A percentile compares a stretch with the other conserved stretches of the same genome.
Evolutionary conservation across 192 early-diverging fungal species (phyloP).

Genomic region (Linnemannia exigua): DNA sequence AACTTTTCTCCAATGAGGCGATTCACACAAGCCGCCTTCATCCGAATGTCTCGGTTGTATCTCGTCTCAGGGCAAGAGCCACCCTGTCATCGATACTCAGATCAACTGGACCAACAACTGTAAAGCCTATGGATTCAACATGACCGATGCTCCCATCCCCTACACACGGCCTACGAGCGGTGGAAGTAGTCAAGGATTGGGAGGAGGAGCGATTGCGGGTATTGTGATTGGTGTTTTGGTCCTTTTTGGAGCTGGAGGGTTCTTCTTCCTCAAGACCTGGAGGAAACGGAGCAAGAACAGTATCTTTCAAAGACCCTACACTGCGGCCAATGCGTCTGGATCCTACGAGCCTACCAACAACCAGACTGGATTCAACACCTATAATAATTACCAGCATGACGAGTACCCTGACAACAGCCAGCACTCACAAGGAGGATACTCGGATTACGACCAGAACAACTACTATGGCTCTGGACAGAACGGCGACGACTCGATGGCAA

Average conservation of each 20-base stretch:
- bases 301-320: constrained; percentile 46
- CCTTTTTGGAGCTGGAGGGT: constrained; percentile 7
- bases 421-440: not conserved
- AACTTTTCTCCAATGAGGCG: constrained; percentile 3
- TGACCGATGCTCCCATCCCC: constrained; percentile 27
- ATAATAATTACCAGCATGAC: constrained; percentile 33
- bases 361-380: constrained; percentile 33
- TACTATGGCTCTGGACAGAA: constrained; percentile 44
- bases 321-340: constrained; percentile 19
- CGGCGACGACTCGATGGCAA: constrained; percentile 35
- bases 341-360: constrained; percentile 8
- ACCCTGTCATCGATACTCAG: constrained; percentile 31
- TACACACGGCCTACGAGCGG: constrained; percentile 28
- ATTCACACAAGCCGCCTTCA: not conserved
- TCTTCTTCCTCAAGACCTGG: constrained; percentile 19
- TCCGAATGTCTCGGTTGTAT: constrained; percentile 37
- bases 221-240: constrained; percentile 31
- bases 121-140: constrained; percentile 43
- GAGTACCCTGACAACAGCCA: constrained; percentile 13
- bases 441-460: constrained; percentile 11
- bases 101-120: constrained; percentile 33
- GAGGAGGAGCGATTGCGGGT: constrained; percentile 26
- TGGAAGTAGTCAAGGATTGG: constrained; percentile 5
- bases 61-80: constrained; percentile 32
- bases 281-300: constrained; percentile 22